Evolutionary conservation across 2,329 filamentous ascomycete genomes (phyloP).

Genomic region (Calonectria ilicicola): DNA sequence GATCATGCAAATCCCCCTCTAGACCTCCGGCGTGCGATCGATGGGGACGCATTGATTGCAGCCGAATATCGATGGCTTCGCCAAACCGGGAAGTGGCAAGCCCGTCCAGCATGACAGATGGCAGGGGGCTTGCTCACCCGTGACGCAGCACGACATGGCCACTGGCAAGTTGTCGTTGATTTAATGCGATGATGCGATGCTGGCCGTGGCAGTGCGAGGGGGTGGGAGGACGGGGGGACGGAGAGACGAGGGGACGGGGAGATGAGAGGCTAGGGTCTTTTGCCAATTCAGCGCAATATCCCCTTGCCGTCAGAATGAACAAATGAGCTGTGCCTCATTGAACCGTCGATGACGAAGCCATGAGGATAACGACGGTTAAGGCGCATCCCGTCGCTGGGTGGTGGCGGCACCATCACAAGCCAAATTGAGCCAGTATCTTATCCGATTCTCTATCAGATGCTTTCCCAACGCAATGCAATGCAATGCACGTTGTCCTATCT

Average conservation of each 20-base stretch:
- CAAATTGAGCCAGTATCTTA: not conserved
- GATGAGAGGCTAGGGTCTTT: not conserved
- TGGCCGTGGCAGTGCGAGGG: not conserved
- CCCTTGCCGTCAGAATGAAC: not conserved
- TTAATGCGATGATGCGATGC: not conserved
- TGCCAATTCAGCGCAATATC: not conserved
- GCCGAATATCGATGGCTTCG: not conserved
- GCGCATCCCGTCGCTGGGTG: not conserved
- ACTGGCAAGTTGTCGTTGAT: not conserved
- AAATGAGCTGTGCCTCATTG: not conserved
- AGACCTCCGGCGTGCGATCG: not conserved
- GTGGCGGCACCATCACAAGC: not conserved
- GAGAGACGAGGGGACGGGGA: not conserved
- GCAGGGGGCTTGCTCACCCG: not conserved
- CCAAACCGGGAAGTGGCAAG: constrained; percentile 2
- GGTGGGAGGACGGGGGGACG: not conserved
- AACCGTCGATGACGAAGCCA: not conserved
- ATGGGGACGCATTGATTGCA: not conserved
- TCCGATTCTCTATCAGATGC: not conserved
- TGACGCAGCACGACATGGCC: not conserved
- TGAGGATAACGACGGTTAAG: not conserved
- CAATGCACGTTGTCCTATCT: not conserved
- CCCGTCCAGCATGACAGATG: not conserved
- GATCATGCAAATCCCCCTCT: constrained; percentile 12
- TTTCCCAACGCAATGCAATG: not conserved